phyloP scores from a whole-genome alignment of 1,284 basidiomycete genomes.

The Coniophora puteana region DNA sequence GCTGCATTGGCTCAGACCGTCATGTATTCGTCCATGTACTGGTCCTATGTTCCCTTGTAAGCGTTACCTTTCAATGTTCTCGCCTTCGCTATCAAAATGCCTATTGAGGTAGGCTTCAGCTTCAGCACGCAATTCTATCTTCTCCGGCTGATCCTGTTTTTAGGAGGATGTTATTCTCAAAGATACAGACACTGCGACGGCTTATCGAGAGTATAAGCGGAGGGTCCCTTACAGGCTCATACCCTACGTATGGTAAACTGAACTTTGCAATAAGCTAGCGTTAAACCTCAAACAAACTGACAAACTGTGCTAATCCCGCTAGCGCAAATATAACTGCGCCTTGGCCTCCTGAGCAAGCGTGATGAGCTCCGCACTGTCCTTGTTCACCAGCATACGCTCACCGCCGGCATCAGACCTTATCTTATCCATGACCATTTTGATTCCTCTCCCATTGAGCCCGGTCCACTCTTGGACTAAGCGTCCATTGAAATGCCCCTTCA shows the following conservation, averaged over 20 bases:
- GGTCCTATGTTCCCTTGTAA: slow-evolving; percentile 32
- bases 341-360: slow-evolving; percentile 25
- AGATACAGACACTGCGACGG: slow-evolving; percentile 22
- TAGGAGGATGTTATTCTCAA: slow-evolving; percentile 28
- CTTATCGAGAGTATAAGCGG: slow-evolving; percentile 33
- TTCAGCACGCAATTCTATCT: background rate
- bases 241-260: slow-evolving; percentile 30
- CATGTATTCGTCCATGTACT: slow-evolving; percentile 23
- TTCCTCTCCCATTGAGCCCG: slow-evolving; percentile 41
- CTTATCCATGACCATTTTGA: slow-evolving; percentile 48
- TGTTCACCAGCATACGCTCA: slow-evolving; percentile 31
- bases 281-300: background rate
- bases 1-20: background rate
- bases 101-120: slow-evolving; percentile 27
- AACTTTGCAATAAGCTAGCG: background rate
- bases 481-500: slow-evolving; percentile 50
- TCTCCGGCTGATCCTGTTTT: background rate
- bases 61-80: slow-evolving; percentile 18
- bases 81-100: slow-evolving; percentile 29
- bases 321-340: slow-evolving; percentile 16
- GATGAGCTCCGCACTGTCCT: slow-evolving; percentile 29
- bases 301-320: background rate
- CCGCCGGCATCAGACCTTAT: slow-evolving; percentile 39
- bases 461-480: slow-evolving; percentile 51
- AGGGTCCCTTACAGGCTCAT: slow-evolving; percentile 27